Evolutionary conservation across 768 basidiomycete genomes (phyloP).

Genomic region (Kockovaella imperatae): DNA sequence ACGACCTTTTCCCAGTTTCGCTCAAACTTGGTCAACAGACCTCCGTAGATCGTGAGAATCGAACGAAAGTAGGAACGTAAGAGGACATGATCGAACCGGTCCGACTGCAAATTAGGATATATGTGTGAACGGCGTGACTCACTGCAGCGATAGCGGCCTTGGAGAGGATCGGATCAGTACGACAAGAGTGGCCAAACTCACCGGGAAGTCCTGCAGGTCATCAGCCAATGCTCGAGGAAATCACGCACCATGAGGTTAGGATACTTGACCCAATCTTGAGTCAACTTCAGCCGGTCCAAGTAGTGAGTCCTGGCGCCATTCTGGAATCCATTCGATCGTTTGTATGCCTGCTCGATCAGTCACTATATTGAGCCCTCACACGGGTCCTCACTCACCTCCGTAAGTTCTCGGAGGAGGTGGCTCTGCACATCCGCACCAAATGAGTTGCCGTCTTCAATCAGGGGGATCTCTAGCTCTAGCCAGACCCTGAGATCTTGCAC

Average conservation of each 20-base stretch:
- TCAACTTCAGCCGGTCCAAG: conserved; percentile 24
- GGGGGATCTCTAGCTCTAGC: conserved; percentile 34
- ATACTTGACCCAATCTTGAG: conserved; percentile 22
- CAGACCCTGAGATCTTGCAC: conserved; percentile 28
- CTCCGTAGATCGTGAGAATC: conserved; percentile 21
- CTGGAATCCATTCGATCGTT: conserved; percentile 15
- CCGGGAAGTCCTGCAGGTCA: conserved; percentile 6
- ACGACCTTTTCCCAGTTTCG: conserved; percentile 37
- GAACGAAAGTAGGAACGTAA: conserved; percentile 19
- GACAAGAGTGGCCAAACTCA: neutral
- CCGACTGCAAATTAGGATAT: conserved; percentile 21
- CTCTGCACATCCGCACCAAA: conserved; percentile 33
- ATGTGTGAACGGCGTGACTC: conserved; percentile 1
- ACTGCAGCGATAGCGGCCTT: conserved; percentile 4
- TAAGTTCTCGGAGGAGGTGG: conserved; percentile 17
- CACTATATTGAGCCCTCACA: neutral
- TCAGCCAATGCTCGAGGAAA: conserved; percentile 1
- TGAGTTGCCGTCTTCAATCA: conserved; percentile 38
- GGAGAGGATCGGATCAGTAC: neutral
- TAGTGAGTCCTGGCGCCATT: conserved; percentile 20
- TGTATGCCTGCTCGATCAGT: conserved; percentile 10
- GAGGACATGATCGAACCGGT: conserved; percentile 29
- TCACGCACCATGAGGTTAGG: conserved; percentile 28
- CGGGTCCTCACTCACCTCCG: neutral
- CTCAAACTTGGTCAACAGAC: conserved; percentile 27